Percentiles rank a stretch among this genome's conserved stretches.
phyloP scores from a whole-genome alignment of 257 asterid species.

The Cruciata laevipes region DNA sequence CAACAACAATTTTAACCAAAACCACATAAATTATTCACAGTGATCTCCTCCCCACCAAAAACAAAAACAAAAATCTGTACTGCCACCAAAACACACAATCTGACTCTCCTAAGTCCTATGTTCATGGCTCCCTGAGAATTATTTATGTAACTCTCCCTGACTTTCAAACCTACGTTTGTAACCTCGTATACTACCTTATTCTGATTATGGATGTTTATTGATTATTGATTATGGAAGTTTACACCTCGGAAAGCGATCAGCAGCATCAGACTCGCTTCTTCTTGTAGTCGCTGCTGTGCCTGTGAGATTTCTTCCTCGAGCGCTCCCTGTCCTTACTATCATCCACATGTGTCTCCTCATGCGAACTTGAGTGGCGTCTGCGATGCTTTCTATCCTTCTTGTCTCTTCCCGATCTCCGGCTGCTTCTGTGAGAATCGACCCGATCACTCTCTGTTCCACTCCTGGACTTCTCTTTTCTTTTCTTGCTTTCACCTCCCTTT shows the following conservation, averaged over 20 bases:
- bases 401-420: conserved; percentile 49
- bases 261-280: conserved; percentile 42
- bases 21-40: neutral
- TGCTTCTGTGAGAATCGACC: conserved; percentile 48
- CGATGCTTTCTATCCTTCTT: conserved; percentile 50
- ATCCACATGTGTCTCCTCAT: conserved; percentile 29
- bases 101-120: conserved; percentile 39
- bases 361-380: conserved; percentile 35
- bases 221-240: too few relatives aligned
- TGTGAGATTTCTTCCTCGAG: conserved; percentile 41
- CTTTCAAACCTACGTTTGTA: conserved; percentile 32
- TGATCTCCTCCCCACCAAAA: neutral
- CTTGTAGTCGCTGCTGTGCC: conserved; percentile 46
- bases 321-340: conserved; percentile 50
- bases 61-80: neutral
- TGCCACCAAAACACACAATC: neutral
- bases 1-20: neutral
- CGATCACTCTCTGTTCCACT: conserved; percentile 48
- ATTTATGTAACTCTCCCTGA: conserved; percentile 36
- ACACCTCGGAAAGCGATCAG: neutral
- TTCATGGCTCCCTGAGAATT: conserved; percentile 20
- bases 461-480: conserved; percentile 43
- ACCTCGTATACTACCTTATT: neutral
- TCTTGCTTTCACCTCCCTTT: conserved; percentile 47
- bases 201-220: neutral